Evolutionary conservation across 73 alveolate genomes (phyloP).

Genomic region (Breviolum minutum): DNA sequence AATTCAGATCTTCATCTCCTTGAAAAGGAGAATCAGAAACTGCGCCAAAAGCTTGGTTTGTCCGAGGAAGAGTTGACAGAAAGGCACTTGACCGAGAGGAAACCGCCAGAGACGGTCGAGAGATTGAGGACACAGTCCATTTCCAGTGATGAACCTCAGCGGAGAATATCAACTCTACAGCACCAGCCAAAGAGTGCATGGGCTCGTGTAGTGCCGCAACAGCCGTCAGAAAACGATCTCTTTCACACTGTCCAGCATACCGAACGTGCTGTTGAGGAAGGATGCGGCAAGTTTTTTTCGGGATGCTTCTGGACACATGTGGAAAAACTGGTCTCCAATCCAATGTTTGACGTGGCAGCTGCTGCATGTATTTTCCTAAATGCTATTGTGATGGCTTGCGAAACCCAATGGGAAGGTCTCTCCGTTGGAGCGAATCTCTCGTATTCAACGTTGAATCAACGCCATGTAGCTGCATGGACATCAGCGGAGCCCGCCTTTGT

Average conservation of each 20-base stretch:
- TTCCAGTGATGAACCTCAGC: not conserved
- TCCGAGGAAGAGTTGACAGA: not conserved
- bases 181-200: constrained; percentile 56
- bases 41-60: not conserved
- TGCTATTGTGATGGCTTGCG: constrained; percentile 49
- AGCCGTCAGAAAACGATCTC: not conserved
- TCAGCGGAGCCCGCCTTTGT: constrained; percentile 37
- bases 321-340: constrained; percentile 20
- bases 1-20: constrained; percentile 15
- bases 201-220: constrained; percentile 43
- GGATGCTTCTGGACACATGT: not conserved
- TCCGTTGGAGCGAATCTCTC: constrained; percentile 56
- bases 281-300: not conserved
- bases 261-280: not conserved
- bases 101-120: not conserved
- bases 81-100: not conserved
- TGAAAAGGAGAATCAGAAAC: constrained; percentile 17
- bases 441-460: not conserved
- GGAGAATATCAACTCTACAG: not conserved
- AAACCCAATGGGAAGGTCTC: constrained; percentile 60
- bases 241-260: not conserved
- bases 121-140: not conserved
- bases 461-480: constrained; percentile 24
- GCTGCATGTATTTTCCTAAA: constrained; percentile 21
- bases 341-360: constrained; percentile 54